A percentile compares a stretch with the other conserved stretches of the same genome.
phyloP scores from a whole-genome alignment of 345 rosid species.

The Rhodamnia rubescens region DNA sequence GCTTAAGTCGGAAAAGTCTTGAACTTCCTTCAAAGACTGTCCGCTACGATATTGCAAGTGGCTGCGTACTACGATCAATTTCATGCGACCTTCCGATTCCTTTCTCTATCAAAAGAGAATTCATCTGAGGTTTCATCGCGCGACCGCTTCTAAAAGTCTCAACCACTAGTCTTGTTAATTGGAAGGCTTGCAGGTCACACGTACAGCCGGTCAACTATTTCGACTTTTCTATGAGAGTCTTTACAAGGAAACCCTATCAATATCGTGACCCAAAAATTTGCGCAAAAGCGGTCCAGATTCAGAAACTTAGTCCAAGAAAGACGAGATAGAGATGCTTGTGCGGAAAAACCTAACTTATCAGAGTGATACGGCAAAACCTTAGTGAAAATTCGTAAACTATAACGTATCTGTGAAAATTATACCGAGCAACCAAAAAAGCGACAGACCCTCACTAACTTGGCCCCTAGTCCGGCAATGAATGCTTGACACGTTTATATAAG shows the following conservation, averaged over 20 bases:
- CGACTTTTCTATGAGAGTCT: neutral
- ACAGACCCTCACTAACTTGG: neutral
- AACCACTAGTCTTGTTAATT: neutral
- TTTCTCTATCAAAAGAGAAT: neutral
- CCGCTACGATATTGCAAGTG: neutral
- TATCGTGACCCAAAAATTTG: neutral
- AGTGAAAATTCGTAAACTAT: neutral
- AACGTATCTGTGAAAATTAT: neutral
- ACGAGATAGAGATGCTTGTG: neutral
- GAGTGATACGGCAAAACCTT: neutral
- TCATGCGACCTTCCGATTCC: neutral
- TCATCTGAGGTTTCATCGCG: neutral
- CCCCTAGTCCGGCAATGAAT: neutral
- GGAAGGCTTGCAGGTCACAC: neutral
- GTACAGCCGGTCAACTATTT: neutral
- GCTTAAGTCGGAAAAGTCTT: neutral
- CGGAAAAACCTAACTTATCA: neutral
- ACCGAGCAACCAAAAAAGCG: neutral
- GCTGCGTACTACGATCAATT: neutral
- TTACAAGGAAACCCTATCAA: neutral
- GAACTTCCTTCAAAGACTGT: neutral
- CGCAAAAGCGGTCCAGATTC: neutral
- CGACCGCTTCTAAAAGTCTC: neutral
- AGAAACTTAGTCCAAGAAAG: neutral
- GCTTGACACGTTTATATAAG: neutral